Conservation (phyloP, 169 alveolate species). For the Prorocentrum cordatum region DNA sequence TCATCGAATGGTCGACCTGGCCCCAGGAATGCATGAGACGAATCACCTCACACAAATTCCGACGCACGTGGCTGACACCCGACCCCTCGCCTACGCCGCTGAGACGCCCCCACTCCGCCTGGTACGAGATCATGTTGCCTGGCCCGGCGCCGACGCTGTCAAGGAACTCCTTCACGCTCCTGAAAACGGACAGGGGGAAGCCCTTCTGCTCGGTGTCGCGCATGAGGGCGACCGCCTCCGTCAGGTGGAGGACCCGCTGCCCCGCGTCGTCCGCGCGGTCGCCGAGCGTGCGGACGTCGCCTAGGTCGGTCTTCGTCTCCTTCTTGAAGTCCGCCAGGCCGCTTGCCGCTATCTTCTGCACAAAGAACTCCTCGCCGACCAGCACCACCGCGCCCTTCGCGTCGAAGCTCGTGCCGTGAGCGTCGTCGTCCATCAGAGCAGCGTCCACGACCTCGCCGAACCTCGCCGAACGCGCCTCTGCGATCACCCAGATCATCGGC, state of each 20-base stretch:
- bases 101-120: conserved; percentile 11
- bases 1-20: not conserved
- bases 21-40: not conserved
- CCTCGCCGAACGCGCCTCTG: not conserved
- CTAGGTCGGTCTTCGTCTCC: not conserved
- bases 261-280: not conserved
- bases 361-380: not conserved
- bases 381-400: not conserved
- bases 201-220: not conserved
- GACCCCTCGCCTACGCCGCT: not conserved
- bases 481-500: not conserved
- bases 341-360: not conserved
- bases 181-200: not conserved
- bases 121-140: not conserved
- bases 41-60: conserved; percentile 1
- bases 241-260: not conserved
- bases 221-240: not conserved
- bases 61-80: not conserved
- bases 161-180: not conserved
- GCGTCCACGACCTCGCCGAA: not conserved
- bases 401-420: not conserved
- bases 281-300: not conserved
- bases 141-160: not conserved
- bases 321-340: not conserved
- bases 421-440: not conserved